Conservation (phyloP, 306 rosid species). For the Trifolium dubium region DNA sequence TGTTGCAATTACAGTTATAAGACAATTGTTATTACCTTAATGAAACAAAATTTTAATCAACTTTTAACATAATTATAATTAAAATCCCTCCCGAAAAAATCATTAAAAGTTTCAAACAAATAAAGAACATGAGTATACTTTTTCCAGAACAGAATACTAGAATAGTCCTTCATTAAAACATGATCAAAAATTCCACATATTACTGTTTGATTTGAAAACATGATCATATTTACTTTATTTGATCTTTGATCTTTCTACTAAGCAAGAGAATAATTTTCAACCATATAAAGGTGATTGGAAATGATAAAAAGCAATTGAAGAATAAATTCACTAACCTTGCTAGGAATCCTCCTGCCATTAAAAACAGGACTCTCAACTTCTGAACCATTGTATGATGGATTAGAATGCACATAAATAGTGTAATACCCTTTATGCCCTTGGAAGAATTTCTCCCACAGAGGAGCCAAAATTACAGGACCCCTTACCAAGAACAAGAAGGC, state of each 20-base stretch:
- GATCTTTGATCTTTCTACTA: background rate
- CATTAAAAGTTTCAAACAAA: background rate
- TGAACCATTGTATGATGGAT: slow-evolving; percentile 68
- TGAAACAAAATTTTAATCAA: too few species aligned
- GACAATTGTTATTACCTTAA: background rate
- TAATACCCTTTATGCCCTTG: slow-evolving; percentile 66
- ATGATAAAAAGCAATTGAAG: slow-evolving; percentile 1
- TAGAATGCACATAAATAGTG: slow-evolving; percentile 73
- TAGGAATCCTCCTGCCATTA: slow-evolving; percentile 71
- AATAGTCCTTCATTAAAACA: background rate
- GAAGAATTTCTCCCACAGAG: slow-evolving; percentile 78
- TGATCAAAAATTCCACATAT: background rate
- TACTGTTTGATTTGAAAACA: background rate
- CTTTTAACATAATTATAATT: too few species aligned
- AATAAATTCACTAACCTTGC: slow-evolving; percentile 65
- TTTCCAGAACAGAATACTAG: background rate
- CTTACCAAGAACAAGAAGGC: slow-evolving; percentile 83
- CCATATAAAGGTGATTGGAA: slow-evolving; percentile 6
- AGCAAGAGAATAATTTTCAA: background rate
- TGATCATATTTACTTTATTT: background rate
- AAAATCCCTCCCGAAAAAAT: too few species aligned
- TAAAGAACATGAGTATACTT: background rate
- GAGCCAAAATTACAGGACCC: slow-evolving; percentile 62
- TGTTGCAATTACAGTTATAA: background rate
- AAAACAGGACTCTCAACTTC: slow-evolving; percentile 56